Percentiles rank a stretch among this genome's conserved stretches.
Conservation (phyloP, 441 rosid genomes). For the Daphne laureola region DNA sequence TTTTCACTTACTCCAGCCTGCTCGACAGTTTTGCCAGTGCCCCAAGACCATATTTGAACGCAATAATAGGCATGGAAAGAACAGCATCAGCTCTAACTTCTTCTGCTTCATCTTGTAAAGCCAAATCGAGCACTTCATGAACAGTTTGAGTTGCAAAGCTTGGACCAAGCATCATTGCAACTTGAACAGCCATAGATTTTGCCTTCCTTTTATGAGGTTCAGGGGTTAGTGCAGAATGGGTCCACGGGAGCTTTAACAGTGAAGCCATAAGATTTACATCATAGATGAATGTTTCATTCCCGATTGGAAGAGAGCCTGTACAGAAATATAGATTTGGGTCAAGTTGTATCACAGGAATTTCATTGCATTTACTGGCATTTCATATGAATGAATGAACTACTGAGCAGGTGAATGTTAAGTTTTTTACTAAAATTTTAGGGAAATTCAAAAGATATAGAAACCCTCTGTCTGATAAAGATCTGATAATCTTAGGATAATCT, state of each 20-base stretch:
- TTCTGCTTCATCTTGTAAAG: constrained; percentile 71
- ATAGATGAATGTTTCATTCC: constrained; percentile 34
- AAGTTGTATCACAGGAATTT: constrained; percentile 2
- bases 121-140: constrained; percentile 60
- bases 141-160: constrained; percentile 31
- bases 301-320: constrained; percentile 36
- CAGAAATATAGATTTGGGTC: constrained; percentile 6
- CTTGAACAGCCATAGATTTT: constrained; percentile 64
- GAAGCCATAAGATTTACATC: constrained; percentile 34
- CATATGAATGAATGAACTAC: no score
- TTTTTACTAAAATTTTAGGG: no score
- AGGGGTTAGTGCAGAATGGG: constrained; percentile 33
- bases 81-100: constrained; percentile 77
- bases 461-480: no score
- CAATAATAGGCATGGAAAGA: constrained; percentile 64
- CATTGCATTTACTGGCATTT: no score
- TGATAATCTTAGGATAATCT: no score
- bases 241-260: constrained; percentile 88
- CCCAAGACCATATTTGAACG: constrained; percentile 54
- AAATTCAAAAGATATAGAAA: no score
- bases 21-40: constrained; percentile 41
- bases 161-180: constrained; percentile 64
- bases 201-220: constrained; percentile 42
- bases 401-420: no score
- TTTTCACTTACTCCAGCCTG: constrained; percentile 73